Percentiles rank a stretch among this genome's conserved stretches.
phyloP scores from a whole-genome alignment of 768 basidiomycete species.

The Mycena alexandri region DNA sequence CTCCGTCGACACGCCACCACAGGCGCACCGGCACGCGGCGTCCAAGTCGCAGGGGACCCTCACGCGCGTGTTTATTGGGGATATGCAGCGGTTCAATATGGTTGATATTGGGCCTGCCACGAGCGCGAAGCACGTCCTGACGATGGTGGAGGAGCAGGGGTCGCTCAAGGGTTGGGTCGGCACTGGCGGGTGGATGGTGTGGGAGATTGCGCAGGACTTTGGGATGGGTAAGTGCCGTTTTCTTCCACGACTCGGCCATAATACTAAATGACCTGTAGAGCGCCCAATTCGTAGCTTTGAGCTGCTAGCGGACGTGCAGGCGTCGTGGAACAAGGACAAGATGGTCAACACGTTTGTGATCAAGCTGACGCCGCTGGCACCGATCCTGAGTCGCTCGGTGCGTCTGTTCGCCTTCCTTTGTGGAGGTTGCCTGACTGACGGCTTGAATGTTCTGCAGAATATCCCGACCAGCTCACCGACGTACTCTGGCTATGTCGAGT shows the following conservation, averaged over 20 bases:
- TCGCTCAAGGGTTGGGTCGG: slow-evolving; percentile 71
- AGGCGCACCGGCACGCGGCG: slow-evolving; percentile 40
- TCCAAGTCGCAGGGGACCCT: slow-evolving; percentile 57
- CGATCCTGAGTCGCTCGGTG: slow-evolving; percentile 70
- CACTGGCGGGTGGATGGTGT: slow-evolving; percentile 88
- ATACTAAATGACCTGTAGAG: slow-evolving; percentile 63
- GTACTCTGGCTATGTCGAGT: slow-evolving; percentile 80
- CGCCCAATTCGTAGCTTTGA: slow-evolving; percentile 93
- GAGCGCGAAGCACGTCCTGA: slow-evolving; percentile 79
- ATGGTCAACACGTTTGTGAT: slow-evolving; percentile 84
- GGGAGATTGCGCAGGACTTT: slow-evolving; percentile 90
- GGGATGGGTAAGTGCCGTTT: slow-evolving; percentile 78
- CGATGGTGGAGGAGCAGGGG: slow-evolving; percentile 74
- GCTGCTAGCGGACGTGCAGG: slow-evolving; percentile 79
- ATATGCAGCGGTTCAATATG: slow-evolving; percentile 80
- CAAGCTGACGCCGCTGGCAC: slow-evolving; percentile 77
- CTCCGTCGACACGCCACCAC: slow-evolving; percentile 34
- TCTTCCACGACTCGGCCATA: neutral
- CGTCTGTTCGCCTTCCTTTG: slow-evolving; percentile 42
- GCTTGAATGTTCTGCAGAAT: slow-evolving; percentile 42
- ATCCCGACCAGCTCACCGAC: slow-evolving; percentile 61
- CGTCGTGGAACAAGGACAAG: slow-evolving; percentile 91
- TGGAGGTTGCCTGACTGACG: slow-evolving; percentile 23
- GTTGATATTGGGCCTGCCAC: slow-evolving; percentile 79
- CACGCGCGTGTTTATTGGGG: slow-evolving; percentile 83